A percentile compares a stretch with the other conserved stretches of the same genome.
Conservation (phyloP, 768 basidiomycete genomes). For the Termitomyces sp. region DNA sequence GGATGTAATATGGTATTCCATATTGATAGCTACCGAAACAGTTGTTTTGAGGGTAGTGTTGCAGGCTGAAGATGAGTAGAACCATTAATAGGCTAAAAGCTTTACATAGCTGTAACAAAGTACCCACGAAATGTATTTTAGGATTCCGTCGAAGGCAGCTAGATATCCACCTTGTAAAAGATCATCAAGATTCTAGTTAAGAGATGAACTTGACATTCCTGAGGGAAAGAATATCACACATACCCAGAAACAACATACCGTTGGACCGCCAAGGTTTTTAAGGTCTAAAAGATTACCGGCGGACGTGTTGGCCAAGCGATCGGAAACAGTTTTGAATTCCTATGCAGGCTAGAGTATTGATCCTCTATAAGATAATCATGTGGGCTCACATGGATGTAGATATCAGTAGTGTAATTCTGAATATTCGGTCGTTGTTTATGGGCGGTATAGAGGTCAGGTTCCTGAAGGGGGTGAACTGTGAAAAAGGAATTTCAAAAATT, state of each 20-base stretch:
- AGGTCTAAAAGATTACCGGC: slow-evolving; percentile 31
- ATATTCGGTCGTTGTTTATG: slow-evolving; percentile 35
- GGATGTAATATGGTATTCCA: slow-evolving; percentile 36
- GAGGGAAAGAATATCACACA: slow-evolving; percentile 2
- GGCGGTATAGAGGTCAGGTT: slow-evolving; percentile 53
- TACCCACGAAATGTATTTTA: slow-evolving; percentile 46
- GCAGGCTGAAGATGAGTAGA: slow-evolving; percentile 26
- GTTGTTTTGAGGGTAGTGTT: slow-evolving; percentile 50
- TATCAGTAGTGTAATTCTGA: slow-evolving; percentile 38
- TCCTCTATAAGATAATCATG: background rate
- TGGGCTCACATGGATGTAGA: slow-evolving; percentile 37
- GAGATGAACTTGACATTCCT: background rate
- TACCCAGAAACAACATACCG: slow-evolving; percentile 49
- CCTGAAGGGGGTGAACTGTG: slow-evolving; percentile 21
- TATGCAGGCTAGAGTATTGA: slow-evolving; percentile 14
- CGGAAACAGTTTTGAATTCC: slow-evolving; percentile 35
- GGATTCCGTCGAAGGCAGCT: slow-evolving; percentile 24
- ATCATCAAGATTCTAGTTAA: slow-evolving; percentile 33
- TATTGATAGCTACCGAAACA: slow-evolving; percentile 30
- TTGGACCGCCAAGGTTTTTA: slow-evolving; percentile 41
- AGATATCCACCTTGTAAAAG: slow-evolving; percentile 38
- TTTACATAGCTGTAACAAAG: background rate
- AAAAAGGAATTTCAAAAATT: background rate
- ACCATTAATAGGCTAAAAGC: background rate
- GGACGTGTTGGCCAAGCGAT: slow-evolving; percentile 28